Evolutionary conservation across 2,329 filamentous ascomycete species (phyloP), one percentile per base, ranked within the genome.

Genomic region (Aspergillus tanneri): DNA sequence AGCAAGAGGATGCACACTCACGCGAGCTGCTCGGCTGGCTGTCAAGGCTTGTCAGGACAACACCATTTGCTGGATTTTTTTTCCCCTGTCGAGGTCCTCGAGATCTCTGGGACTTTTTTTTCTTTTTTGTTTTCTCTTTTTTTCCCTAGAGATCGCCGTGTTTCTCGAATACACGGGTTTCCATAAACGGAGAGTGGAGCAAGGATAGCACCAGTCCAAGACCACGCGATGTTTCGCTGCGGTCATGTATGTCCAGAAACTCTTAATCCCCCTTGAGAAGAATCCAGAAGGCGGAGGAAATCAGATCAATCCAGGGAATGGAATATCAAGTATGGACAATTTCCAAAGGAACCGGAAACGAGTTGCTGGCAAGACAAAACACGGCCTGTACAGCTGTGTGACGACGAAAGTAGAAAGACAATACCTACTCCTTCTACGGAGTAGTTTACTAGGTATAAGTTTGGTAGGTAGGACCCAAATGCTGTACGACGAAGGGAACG

Each of bases 181-280:
- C 55, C 50, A 44, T 54, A 53, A 55, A 39, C 49, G 49, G 47
- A 35, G 46, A 43, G 42, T 46, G 42, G 46, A 49, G 50, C 43
- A 52, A 32, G 40, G 30, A 40, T n/a, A 19, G 24, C 30, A 16
- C 14, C 30, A 34, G 11, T 16, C 18, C 30, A 34, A 34, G 30
- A 9, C n/a, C 30, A 8, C 12, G 5, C 6, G 16, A 19, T 34
- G 11, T 34, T 5, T 8, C 19, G 10, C 30, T 34, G 14, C 5
- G 14, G n/a, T 24, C 36, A 35, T n/a, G 23, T 40, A 38, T n/a
- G n/a, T n/a, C n/a, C n/a, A n/a, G n/a, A n/a, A n/a, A n/a, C n/a
- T n/a, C n/a, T n/a, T n/a, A n/a, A n/a, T n/a, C n/a, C n/a, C n/a
- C n/a, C n/a, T n/a, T n/a, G n/a, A n/a, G n/a, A n/a, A n/a, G n/a